Conservation (phyloP, 2,329 filamentous ascomycete genomes). For the Trichophyton simii region DNA sequence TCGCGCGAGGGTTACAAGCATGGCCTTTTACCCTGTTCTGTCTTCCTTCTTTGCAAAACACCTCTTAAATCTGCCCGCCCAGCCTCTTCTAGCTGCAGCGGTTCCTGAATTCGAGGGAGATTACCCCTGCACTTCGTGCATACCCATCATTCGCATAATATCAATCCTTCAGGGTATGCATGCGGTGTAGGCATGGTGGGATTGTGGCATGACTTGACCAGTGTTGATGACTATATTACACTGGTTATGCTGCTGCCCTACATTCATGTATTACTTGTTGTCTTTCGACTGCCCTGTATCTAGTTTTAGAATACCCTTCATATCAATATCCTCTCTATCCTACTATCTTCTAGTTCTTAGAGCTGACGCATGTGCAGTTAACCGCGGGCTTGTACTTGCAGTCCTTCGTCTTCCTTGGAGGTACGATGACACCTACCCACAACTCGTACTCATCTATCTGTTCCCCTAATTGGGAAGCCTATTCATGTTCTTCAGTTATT, state of each 20-base stretch:
- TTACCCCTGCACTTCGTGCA: slow-evolving; percentile 53
- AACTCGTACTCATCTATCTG: slow-evolving; percentile 3
- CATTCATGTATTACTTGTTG: slow-evolving; percentile 28
- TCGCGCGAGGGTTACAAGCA: not conserved
- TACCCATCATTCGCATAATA: slow-evolving; percentile 54
- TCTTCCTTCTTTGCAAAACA: slow-evolving; percentile 21
- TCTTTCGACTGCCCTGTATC: not conserved
- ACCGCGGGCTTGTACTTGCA: slow-evolving; percentile 30
- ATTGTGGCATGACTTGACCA: slow-evolving; percentile 49
- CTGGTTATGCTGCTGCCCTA: slow-evolving; percentile 56
- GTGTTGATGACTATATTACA: slow-evolving; percentile 46
- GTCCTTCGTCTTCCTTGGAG: slow-evolving; percentile 25
- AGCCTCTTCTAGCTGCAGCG: slow-evolving; percentile 59
- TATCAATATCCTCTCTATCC: slow-evolving; percentile 4
- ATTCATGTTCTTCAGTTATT: not conserved
- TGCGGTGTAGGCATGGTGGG: slow-evolving; percentile 64
- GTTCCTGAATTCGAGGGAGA: slow-evolving; percentile 79
- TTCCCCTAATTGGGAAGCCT: not conserved
- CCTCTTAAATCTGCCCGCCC: slow-evolving; percentile 71
- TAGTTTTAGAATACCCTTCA: not conserved
- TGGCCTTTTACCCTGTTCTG: slow-evolving; percentile 10
- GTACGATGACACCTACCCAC: slow-evolving; percentile 17
- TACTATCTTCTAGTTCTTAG: not conserved
- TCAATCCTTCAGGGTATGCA: slow-evolving; percentile 44
- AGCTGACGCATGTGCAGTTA: slow-evolving; percentile 27